Evolutionary conservation across 2,329 filamentous ascomycete genomes (phyloP), one percentile per base, ranked within the genome.

Genomic region (Sarocladiaceae sp.): DNA sequence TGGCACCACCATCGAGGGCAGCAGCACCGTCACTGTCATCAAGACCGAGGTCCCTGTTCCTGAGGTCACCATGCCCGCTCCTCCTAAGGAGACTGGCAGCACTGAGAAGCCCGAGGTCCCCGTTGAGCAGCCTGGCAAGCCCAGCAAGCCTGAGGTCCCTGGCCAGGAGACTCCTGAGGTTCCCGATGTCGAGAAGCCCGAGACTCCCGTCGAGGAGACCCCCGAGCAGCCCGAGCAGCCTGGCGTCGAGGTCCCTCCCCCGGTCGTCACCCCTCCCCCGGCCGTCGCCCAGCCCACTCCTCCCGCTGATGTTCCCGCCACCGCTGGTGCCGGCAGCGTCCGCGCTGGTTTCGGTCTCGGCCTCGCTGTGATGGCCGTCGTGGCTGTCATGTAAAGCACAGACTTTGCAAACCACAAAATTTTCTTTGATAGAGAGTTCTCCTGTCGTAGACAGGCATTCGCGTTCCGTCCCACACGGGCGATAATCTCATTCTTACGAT

Each of bases 401-500:
- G 60, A 46, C 49, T 60, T 55, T 35, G n/a, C 26, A 36, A 33
- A 13, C 4, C 17, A 13, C 23, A 44, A n/a, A n/a, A 18, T 5
- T 23, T 54, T 54, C 48, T 51, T 44, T 40, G 46, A 49, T 49
- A 49, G 46, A 49, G 46, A 11, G 26, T 36, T 54, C 12, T 35
- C 39, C 29, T 46, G 46, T 52, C 49, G 25, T 51, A 56, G 37
- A 56, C 52, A 57, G 55, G 54, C 59, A 52, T 53, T 56, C 53
- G 53, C 53, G 40, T 35, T 47, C 23, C 26, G 35, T 35, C 42
- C 47, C 53, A 46, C 47, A 52, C 20, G 15, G 28, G 52, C 48
- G 53, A 51, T 55, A 57, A 62, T 77, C 68, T 66, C 66, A 71
- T 79, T 79, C 75, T 77, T 73, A 80, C 77, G 76, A 78, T 80